Evolutionary conservation across 106 monocot genomes (phyloP).

Genomic region (Triglochin maritima): DNA sequence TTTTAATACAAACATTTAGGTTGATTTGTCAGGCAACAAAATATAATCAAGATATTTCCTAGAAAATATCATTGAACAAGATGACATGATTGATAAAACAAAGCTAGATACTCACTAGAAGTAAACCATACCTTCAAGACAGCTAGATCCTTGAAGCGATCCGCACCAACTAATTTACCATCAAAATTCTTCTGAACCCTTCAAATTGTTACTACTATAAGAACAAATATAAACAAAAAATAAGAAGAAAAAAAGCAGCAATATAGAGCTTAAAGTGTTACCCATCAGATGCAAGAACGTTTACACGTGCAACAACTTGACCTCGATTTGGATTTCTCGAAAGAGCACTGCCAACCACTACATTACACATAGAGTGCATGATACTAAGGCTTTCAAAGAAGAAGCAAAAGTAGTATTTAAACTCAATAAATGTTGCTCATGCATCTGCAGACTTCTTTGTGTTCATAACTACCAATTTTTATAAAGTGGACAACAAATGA

Average conservation of each 20-base stretch:
- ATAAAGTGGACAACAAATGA: no score
- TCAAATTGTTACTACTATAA: constrained; percentile 14
- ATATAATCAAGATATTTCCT: no score
- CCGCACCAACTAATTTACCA: constrained; percentile 80
- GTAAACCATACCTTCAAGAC: constrained; percentile 57
- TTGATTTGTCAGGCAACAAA: no score
- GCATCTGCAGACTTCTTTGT: no score
- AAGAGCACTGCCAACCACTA: constrained; percentile 95
- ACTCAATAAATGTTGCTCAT: no score
- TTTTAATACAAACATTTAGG: no score
- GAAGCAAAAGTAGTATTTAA: not conserved
- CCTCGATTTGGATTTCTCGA: constrained; percentile 67
- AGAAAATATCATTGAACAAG: no score
- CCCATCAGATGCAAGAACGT: constrained; percentile 85
- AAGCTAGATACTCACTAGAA: no score
- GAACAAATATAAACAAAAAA: not conserved
- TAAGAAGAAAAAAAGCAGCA: not conserved
- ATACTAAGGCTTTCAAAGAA: constrained; percentile 1
- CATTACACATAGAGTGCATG: not conserved
- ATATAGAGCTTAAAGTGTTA: constrained; percentile 15
- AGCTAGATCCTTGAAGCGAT: constrained; percentile 84
- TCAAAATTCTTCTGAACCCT: constrained; percentile 93
- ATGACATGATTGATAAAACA: no score
- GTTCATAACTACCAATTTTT: no score
- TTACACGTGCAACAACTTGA: constrained; percentile 92